Base-by-base conservation (phyloP, 2,329 filamentous ascomycete genomes). In the Teratosphaeriaceae sp. region DNA sequence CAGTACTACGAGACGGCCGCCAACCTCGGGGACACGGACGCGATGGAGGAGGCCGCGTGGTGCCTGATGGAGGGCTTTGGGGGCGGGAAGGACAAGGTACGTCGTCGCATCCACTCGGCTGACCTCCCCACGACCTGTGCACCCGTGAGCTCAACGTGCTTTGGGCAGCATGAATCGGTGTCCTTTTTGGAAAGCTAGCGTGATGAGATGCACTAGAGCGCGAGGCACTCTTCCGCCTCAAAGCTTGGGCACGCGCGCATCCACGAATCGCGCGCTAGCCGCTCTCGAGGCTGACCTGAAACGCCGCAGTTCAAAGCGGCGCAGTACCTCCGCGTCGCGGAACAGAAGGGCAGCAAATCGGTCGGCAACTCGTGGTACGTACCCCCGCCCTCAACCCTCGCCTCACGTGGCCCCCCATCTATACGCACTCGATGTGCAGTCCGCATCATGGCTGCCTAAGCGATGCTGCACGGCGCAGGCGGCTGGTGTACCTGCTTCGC, bases 1-100 rank as follows among this genome's bases (percentile, higher is more conserved):
- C 74, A 94, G 75, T 98, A 97, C 66, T 98, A 97, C 66, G 90
- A 97, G 69, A 96, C 90, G 8, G 92, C 92, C 21, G 92, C 92
- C 47, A 97, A 98, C 64, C 70, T 98, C 53, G 92, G 92, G 48
- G 92, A 98, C 65, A 87, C 86, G 34, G 92, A 98, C 70, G 92
- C 89, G 45, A 95, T 97, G 89, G 95, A 96, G 62, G 90, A 97
- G 66, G 84, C 84, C 42, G 92, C 82, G 26, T 94, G 88, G 88
- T 98, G 92, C 71, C 97, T 92, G 73, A 67, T 94, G 21, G 85
- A 96, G 62, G 92, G 92, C n/a, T 95, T 94, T 66, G 92, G 92
- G 24, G 90, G 88, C 60, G 92, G 88, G 66, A 98, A 97, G 66
- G 89, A 98, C 72, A 97, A 95, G 85, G 90, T 96, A 75, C 67